Evolutionary conservation across 208 protist species (phyloP), one percentile per base, ranked within the genome.

Genomic region (Trypanosoma avium): DNA sequence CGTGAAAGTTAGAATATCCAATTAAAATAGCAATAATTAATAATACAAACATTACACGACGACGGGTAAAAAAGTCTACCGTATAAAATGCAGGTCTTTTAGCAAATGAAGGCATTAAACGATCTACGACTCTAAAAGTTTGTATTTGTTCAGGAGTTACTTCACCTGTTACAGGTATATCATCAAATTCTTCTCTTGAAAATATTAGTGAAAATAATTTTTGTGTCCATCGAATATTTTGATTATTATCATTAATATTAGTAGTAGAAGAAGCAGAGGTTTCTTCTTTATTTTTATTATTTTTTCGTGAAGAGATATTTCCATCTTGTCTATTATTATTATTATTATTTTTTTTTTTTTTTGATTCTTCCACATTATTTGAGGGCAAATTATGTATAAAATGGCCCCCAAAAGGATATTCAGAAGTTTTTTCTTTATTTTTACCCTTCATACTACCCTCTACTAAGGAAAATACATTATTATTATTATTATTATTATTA

Each of bases 51-150:
- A 72, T 72, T 30, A 88, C 81, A 19, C 86, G 78, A 40, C 73
- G 70, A 5, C 62, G 73, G 17, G 71, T 79, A 48, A 80, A 77
- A 46, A 92, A 88, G 42, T 88, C 75, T 0, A 82, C 26, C 15
- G 61, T 48, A 40, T 87, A 79, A 46, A 87, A 83, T 30, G 80
- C 42, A n/a, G 60, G 55, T 24, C 60, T 54, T 58, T 79, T 73
- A 27, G 63, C 59, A 55, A 63, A 73, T 55, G 43, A 32, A 1
- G 77, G 84, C 9, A 90, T 27, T n/a, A 57, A 13, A 21, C 61
- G 47, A 58, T 58, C 36, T 29, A 67, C n/a, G 12, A 47, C 26
- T 13, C 60, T 56, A 69, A 78, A 71, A 67, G 68, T 35, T 27
- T 35, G 49, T 70, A 85, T 30, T 72, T 77, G 45, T 77, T 74